A percentile compares a stretch with the other conserved stretches of the same genome.
These are phyloP conservation scores for Nigrospora oryzae DNA, from an alignment of 2,329 filamentous ascomycete species.

Conservation along the genomic window DNA sequence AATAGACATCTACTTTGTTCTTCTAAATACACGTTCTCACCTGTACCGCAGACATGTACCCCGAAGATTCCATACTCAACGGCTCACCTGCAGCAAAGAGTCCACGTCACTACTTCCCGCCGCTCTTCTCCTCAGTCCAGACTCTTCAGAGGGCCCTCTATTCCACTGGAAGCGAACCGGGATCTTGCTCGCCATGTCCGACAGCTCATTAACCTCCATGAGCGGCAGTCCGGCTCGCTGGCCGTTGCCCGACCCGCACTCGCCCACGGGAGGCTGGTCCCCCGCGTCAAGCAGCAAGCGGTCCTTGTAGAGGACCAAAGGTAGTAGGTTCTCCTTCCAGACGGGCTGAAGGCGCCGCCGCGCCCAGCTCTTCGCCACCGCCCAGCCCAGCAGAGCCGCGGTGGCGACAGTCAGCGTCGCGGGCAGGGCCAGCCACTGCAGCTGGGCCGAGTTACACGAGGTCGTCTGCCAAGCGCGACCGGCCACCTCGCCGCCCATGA, in stretches of 20 bases:
- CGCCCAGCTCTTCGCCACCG: not conserved
- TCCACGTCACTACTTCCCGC: too few relatives aligned
- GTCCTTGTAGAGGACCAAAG: slow-evolving; percentile 1
- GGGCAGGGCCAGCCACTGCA: slow-evolving; percentile 8
- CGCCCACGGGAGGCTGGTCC: not conserved
- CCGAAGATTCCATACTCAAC: too few relatives aligned
- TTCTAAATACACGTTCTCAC: too few relatives aligned
- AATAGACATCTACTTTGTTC: too few relatives aligned
- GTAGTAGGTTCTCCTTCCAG: slow-evolving; percentile 2
- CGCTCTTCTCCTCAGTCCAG: too few relatives aligned
- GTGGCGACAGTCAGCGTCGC: slow-evolving; percentile 4
- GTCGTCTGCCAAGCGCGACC: slow-evolving; percentile 5
- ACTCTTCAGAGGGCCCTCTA: too few relatives aligned
- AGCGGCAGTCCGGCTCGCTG: too few relatives aligned
- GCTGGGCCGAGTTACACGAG: slow-evolving; percentile 7
- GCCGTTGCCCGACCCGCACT: not conserved
- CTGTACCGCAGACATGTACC: too few relatives aligned
- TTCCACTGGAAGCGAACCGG: not conserved
- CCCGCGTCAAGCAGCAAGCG: not conserved
- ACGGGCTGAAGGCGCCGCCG: not conserved
- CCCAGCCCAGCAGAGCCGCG: slow-evolving; percentile 7
- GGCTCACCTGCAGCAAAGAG: too few relatives aligned
- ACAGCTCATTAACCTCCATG: not conserved
- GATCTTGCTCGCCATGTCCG: not conserved
- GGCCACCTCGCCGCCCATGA: not conserved